A percentile compares a stretch with the other conserved stretches of the same genome.
Conservation (phyloP, 306 rosid species). For the Casuarina glauca region DNA sequence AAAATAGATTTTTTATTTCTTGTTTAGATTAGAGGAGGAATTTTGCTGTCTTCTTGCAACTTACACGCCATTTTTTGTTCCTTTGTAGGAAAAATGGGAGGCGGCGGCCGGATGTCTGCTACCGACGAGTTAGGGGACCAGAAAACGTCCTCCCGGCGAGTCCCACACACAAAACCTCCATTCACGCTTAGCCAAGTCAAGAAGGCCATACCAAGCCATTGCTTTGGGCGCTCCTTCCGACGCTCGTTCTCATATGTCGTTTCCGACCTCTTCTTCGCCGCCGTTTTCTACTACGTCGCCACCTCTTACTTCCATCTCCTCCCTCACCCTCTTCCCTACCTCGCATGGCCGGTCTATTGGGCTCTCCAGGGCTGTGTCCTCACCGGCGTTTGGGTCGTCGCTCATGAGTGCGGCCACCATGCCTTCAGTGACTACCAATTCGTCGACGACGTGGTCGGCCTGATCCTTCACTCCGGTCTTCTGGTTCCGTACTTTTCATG, state of each 20-base stretch:
- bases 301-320: conserved; percentile 47
- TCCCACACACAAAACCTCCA: conserved; percentile 56
- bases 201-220: conserved; percentile 68
- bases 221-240: conserved; percentile 66
- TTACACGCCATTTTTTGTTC: too few species aligned
- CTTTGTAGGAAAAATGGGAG: conserved; percentile 20
- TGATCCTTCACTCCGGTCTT: conserved; percentile 54
- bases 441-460: conserved; percentile 60
- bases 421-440: conserved; percentile 70
- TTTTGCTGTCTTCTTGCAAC: too few species aligned
- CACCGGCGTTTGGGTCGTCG: conserved; percentile 75
- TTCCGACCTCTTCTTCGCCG: conserved; percentile 43
- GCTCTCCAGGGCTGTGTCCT: conserved; percentile 54
- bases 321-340: conserved; percentile 46
- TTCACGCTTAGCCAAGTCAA: conserved; percentile 64
- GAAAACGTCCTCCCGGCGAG: conserved; percentile 33
- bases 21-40: too few species aligned
- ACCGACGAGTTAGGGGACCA: conserved; percentile 8
- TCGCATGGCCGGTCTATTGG: conserved; percentile 74
- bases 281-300: conserved; percentile 35
- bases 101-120: conserved; percentile 11
- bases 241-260: conserved; percentile 53
- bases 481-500: conserved; percentile 77
- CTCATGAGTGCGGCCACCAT: conserved; percentile 88
- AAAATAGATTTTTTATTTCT: too few species aligned